Base-by-base conservation (phyloP, 139 green algal species). In the Nannochloris sp. region DNA sequence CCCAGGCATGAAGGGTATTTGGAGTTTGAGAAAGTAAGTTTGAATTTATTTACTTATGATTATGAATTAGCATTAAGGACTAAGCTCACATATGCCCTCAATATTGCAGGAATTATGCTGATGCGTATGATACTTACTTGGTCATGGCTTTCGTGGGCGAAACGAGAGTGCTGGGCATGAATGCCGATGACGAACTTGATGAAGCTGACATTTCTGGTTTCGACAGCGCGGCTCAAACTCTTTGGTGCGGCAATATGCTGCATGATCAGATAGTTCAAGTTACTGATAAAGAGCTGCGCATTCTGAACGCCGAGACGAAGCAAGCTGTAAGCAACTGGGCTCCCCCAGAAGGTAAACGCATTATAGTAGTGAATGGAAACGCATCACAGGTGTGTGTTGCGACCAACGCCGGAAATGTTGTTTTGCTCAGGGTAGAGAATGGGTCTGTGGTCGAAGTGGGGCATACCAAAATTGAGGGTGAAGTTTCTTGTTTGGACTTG, bases 91-190 rank as follows among this genome's bases (percentile, higher is more conserved):
- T 36, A 45, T 68, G 12, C 57, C 6, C 12, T 69, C 32, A 30
- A 51, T 48, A 3, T 35, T 15, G 35, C 44, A 68, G 51, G 24
- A 64, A 44, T 33, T 69, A 25, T 39, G 67, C 68, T 53, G 84
- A 88, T 39, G 74, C 68, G 0, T 77, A 83, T 46, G 92, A 99
- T 81, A 87, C 68, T 8, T 90, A 83, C 67, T 78, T 99, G 53
- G 83, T 99, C 64, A 76, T 99, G 3, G 85, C 90, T 4, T 98
- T 99, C 65, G 81, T 97, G 8, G 82, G 83, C 3, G 87, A 95
- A 63, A 97, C 91, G 13, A 80, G 84, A 1, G 66, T 94, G 25
- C 77, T 96, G 38, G 89, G 86, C 30, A 89, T 99, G 25, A 90
- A 91, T 61, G 65, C 74, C 25, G 87, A 92, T 2, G 87, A 90